phyloP scores from a whole-genome alignment of 2,329 filamentous ascomycete genomes.

The Alternaria arbusti region DNA sequence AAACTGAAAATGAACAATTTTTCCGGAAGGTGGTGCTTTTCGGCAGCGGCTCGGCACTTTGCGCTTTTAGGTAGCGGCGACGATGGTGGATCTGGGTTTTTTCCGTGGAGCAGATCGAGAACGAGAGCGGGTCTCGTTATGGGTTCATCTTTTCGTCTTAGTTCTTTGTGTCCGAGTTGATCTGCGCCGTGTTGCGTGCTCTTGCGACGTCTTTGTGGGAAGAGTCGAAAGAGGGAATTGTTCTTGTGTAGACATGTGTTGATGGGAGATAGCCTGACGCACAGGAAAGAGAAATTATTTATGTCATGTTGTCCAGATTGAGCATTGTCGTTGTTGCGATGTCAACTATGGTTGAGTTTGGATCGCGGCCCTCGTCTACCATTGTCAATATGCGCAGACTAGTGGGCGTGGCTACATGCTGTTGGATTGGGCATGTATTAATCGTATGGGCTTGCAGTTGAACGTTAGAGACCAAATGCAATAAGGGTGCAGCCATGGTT shows the following conservation, averaged over 20 bases:
- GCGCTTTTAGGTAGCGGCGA: constrained; percentile 17
- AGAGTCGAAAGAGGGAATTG: background rate
- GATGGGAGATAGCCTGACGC: background rate
- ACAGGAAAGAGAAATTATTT: background rate
- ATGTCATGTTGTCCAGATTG: background rate
- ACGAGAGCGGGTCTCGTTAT: background rate
- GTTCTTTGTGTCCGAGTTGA: background rate
- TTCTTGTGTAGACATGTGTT: background rate
- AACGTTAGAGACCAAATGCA: no score
- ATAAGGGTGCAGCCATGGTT: background rate
- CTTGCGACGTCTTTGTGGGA: background rate
- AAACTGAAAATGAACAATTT: constrained; percentile 16
- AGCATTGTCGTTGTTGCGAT: background rate
- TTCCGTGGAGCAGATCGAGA: background rate
- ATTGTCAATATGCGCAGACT: background rate
- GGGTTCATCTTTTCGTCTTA: background rate
- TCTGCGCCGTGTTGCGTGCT: background rate
- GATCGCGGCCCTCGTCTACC: background rate
- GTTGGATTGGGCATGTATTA: background rate
- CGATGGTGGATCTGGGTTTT: constrained; percentile 6
- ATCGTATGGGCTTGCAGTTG: background rate
- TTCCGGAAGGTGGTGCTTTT: constrained; percentile 13
- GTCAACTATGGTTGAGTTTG: background rate
- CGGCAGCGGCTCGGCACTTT: constrained; percentile 26
- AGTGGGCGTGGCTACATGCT: background rate